These are phyloP conservation scores for Dioszegia aurantiaca DNA, from an alignment of 768 basidiomycete genomes.

Conservation along the genomic window DNA sequence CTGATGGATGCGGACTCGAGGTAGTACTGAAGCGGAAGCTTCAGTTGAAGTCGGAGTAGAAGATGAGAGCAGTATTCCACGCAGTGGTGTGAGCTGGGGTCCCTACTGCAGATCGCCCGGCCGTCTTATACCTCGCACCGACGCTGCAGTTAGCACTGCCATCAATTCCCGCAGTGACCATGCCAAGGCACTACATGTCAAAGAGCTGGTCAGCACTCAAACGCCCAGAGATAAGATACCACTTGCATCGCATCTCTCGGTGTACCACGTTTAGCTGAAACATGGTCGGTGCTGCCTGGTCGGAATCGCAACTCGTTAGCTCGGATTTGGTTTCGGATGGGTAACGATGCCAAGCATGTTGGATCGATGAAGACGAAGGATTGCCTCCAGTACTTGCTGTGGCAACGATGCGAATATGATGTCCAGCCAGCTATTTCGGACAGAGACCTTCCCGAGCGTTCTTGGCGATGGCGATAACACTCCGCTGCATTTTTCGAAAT, in stretches of 20 bases:
- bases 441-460: too few relatives aligned
- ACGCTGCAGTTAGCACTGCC: background rate
- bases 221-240: slow-evolving; percentile 13
- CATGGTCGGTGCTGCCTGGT: background rate
- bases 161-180: background rate
- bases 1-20: background rate
- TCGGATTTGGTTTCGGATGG: background rate
- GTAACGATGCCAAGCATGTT: background rate
- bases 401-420: too few relatives aligned
- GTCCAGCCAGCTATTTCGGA: too few relatives aligned
- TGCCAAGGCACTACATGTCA: background rate
- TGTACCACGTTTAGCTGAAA: background rate
- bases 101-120: background rate
- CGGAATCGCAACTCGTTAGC: background rate
- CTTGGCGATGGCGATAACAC: too few relatives aligned
- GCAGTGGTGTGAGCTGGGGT: slow-evolving; percentile 6
- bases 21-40: background rate
- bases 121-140: background rate
- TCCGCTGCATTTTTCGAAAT: too few relatives aligned
- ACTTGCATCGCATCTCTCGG: background rate
- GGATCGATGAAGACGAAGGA: background rate
- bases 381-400: too few relatives aligned
- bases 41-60: too few relatives aligned
- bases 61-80: background rate
- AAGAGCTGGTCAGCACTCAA: background rate